phyloP scores from a whole-genome alignment of 2,329 filamentous ascomycete genomes.

The Emergomyces orientalis region DNA sequence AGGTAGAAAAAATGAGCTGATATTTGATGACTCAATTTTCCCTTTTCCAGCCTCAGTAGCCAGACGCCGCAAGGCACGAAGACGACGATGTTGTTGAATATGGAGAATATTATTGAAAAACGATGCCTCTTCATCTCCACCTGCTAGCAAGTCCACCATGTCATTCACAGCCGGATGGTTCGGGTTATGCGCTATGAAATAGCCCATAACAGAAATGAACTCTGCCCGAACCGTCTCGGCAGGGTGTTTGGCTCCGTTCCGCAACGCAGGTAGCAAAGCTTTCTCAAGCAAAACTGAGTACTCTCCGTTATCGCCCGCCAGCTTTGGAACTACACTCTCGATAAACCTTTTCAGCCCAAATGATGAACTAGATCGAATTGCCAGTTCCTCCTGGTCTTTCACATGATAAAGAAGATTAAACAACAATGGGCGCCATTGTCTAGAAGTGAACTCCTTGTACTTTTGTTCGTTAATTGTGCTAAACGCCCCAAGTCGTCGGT shows the following conservation, averaged over 20 bases:
- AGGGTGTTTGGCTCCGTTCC: slow-evolving; percentile 62
- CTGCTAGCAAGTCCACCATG: slow-evolving; percentile 59
- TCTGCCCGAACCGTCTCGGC: slow-evolving; percentile 82
- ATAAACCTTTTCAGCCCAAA: slow-evolving; percentile 72
- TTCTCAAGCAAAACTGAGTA: slow-evolving; percentile 51
- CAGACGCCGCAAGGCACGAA: slow-evolving; percentile 72
- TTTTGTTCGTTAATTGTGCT: slow-evolving; percentile 56
- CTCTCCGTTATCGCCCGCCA: slow-evolving; percentile 35
- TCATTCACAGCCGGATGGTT: slow-evolving; percentile 64
- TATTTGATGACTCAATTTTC: slow-evolving; percentile 63
- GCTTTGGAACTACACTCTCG: slow-evolving; percentile 47
- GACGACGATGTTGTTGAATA: slow-evolving; percentile 75
- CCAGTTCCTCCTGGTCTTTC: slow-evolving; percentile 76
- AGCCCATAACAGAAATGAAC: slow-evolving; percentile 68
- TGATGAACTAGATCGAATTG: slow-evolving; percentile 73
- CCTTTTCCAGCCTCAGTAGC: slow-evolving; percentile 56
- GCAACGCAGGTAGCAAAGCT: slow-evolving; percentile 65
- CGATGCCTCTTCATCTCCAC: slow-evolving; percentile 65
- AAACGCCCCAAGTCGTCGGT: slow-evolving; percentile 69
- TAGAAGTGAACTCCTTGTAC: slow-evolving; percentile 51
- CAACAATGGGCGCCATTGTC: slow-evolving; percentile 78
- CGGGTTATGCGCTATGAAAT: slow-evolving; percentile 62
- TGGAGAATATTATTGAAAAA: slow-evolving; percentile 93
- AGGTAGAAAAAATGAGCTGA: slow-evolving; percentile 80
- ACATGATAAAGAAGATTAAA: slow-evolving; percentile 87